phyloP scores from a whole-genome alignment of 164 flowering plant species.

The Akebia trifoliata region DNA sequence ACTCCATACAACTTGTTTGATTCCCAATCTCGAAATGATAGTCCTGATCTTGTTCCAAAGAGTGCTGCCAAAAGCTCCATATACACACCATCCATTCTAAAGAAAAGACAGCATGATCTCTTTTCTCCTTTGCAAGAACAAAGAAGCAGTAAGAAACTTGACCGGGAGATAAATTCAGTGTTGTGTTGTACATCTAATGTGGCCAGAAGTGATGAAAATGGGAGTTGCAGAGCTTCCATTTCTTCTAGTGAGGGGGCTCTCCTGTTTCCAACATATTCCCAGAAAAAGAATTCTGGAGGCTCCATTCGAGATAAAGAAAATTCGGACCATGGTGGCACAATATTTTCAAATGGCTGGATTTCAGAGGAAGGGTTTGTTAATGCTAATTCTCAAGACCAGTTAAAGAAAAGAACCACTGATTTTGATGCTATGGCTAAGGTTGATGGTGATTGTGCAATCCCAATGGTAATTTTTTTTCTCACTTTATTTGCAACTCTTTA shows the following conservation, averaged over 20 bases:
- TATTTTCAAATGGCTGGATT: conserved; percentile 5
- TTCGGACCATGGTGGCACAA: conserved; percentile 11
- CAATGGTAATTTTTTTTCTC: conserved; percentile 12
- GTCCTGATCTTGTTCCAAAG: conserved; percentile 70
- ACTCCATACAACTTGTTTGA: conserved; percentile 80
- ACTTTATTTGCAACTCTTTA: too few relatives aligned
- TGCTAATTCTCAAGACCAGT: conserved; percentile 5
- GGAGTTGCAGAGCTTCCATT: conserved; percentile 14
- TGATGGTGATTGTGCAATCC: conserved; percentile 14
- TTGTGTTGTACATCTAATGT: conserved; percentile 31
- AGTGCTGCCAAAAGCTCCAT: conserved; percentile 83
- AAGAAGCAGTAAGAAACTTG: conserved; percentile 63
- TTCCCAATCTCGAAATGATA: conserved; percentile 63
- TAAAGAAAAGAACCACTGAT: conserved; percentile 15
- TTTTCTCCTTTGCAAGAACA: conserved; percentile 75
- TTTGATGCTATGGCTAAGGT: conserved; percentile 9
- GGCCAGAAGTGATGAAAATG: conserved; percentile 28
- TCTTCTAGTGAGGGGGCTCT: conserved; percentile 18
- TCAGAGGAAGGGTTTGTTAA: conserved; percentile 12
- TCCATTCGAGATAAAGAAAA: conserved; percentile 33
- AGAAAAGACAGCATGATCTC: conserved; percentile 78
- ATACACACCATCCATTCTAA: conserved; percentile 79
- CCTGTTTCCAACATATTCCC: conserved; percentile 20
- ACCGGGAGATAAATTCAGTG: conserved; percentile 29
- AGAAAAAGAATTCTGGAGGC: conserved; percentile 7